Base-by-base conservation (phyloP, 202 grass and related monocot species). In the Musa balbisiana region DNA sequence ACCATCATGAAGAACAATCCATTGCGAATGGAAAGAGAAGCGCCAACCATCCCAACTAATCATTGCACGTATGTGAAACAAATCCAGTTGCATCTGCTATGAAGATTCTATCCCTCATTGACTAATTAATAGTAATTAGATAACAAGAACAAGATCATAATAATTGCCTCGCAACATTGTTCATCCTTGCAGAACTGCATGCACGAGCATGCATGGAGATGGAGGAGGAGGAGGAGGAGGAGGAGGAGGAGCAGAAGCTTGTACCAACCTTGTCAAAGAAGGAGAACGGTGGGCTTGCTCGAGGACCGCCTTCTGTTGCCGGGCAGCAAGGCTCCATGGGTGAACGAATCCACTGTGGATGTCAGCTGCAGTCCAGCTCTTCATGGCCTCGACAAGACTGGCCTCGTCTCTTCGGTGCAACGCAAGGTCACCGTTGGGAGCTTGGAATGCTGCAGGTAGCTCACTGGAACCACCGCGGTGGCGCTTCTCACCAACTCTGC, bases 311-410 rank as follows among this genome's bases (percentile, higher is more conserved):
- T 98, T 98, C 81, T 94, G 95, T 77, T 94, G 95, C 53, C 95
- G 85, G 5, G 94, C 94, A 0, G 94, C 94, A 50, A 98, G 89
- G 75, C 94, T 98, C 94, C 94, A 98, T 0, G 94, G 91, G 53
- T 98, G 87, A 75, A 98, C 85, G 79, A 92, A 94, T 52, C 81
- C 71, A 19, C 69, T 84, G 4, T 76, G 90, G 83, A 79, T 43
- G 4, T 65, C 11, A n/a, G 51, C 80, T 74, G 53, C 49, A 11
- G 14, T 1, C 33, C 33, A 50, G 15, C 72, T 70, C 14, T 62
- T 59, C 24, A 25, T 3, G 62, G 19, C 13, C 25, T 58, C 56
- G 77, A 43, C 5, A 43, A 43, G 33, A 43, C 33, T 6, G 33
- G 5, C 33, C 33, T 43, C 33, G 33, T 43, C 33, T 43, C 33